Conservation (phyloP, 192 early-diverging fungal species). For the Linnemannia elongata region DNA sequence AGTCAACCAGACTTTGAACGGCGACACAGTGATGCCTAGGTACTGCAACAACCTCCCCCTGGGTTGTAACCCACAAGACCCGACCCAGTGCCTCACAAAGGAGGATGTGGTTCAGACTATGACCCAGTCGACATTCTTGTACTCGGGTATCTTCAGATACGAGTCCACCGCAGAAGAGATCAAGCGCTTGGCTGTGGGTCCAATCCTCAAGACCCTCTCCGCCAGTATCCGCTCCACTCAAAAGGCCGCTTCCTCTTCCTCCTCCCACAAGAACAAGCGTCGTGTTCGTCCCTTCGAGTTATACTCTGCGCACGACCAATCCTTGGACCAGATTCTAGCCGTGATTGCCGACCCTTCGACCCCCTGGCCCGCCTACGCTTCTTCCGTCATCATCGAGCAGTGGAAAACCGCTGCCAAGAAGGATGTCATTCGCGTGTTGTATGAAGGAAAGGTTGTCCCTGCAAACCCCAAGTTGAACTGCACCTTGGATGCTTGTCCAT, state of each 20-base stretch:
- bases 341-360: slow-evolving; percentile 54
- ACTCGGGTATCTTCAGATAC: slow-evolving; percentile 22
- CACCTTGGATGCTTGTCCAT: slow-evolving; percentile 10
- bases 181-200: slow-evolving; percentile 57
- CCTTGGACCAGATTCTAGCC: slow-evolving; percentile 59
- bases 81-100: neutral
- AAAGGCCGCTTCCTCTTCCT: neutral
- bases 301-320: slow-evolving; percentile 67
- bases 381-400: slow-evolving; percentile 64
- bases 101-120: slow-evolving; percentile 3
- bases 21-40: slow-evolving; percentile 21
- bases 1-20: neutral
- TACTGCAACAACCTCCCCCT: slow-evolving; percentile 21
- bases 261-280: slow-evolving; percentile 64
- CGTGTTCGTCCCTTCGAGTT: slow-evolving; percentile 54
- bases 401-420: slow-evolving; percentile 60
- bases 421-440: slow-evolving; percentile 63
- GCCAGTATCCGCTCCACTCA: slow-evolving; percentile 9
- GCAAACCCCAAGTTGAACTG: slow-evolving; percentile 14
- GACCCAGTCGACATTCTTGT: slow-evolving; percentile 5
- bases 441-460: slow-evolving; percentile 62
- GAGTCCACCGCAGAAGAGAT: slow-evolving; percentile 51
- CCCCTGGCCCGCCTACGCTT: slow-evolving; percentile 70
- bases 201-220: slow-evolving; percentile 44
- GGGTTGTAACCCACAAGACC: slow-evolving; percentile 11